Percentiles rank a stretch among this genome's conserved stretches.
phyloP scores from a whole-genome alignment of 257 asterid species.

The Verbena officinalis region DNA sequence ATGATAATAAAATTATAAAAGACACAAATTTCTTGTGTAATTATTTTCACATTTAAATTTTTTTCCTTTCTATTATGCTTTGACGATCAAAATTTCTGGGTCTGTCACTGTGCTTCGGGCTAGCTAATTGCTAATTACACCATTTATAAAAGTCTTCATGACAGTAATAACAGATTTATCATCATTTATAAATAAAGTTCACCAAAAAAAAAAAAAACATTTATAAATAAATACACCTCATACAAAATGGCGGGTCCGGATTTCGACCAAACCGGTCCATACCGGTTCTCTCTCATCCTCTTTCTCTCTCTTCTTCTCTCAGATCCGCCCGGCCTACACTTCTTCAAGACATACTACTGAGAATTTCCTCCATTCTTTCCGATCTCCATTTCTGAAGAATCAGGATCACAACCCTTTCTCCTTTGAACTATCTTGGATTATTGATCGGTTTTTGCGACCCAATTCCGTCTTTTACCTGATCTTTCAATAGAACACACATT shows the following conservation, averaged over 20 bases:
- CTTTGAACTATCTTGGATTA: slow-evolving; percentile 22
- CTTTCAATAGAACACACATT: background rate
- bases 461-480: slow-evolving; percentile 10
- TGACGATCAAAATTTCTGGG: no score
- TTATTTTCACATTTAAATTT: no score
- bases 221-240: slow-evolving; percentile 6
- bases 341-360: slow-evolving; percentile 15
- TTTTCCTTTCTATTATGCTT: no score
- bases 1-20: no score
- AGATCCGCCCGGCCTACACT: slow-evolving; percentile 35
- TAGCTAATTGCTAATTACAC: no score
- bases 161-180: no score
- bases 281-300: slow-evolving; percentile 29
- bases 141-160: no score
- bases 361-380: slow-evolving; percentile 33
- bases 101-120: no score
- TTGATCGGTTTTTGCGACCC: slow-evolving; percentile 16
- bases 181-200: no score
- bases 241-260: slow-evolving; percentile 37
- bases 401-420: slow-evolving; percentile 23
- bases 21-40: no score
- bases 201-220: no score
- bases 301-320: slow-evolving; percentile 13
- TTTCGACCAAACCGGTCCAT: slow-evolving; percentile 33
- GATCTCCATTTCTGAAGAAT: slow-evolving; percentile 32